These are phyloP conservation scores for Gossypium raimondii DNA, from an alignment of 345 rosid genomes.

Conservation along the genomic window DNA sequence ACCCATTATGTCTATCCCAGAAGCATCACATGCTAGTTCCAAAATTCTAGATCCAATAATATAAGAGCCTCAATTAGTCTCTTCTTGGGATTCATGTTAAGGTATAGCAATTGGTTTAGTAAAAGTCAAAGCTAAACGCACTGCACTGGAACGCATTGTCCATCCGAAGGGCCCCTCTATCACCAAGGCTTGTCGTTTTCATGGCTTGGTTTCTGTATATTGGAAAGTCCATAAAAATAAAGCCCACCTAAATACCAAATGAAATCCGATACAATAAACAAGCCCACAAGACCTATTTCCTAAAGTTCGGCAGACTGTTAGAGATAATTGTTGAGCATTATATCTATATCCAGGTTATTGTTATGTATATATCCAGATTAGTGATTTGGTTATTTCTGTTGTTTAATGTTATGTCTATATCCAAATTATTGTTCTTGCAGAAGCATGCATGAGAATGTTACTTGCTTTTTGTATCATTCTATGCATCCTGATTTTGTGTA, in stretches of 20 bases:
- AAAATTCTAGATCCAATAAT: not conserved
- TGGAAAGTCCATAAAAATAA: not conserved
- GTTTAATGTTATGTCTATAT: not conserved
- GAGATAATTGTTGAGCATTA: not conserved
- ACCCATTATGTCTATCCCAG: not conserved
- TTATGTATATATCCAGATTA: not conserved
- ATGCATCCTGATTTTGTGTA: not conserved
- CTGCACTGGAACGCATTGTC: too few relatives aligned
- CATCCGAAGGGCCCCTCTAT: too few relatives aligned
- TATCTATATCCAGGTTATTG: not conserved
- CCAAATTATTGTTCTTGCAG: conserved; percentile 1
- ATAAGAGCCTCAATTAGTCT: not conserved
- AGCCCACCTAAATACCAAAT: not conserved
- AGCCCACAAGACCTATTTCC: not conserved
- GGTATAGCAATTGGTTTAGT: too few relatives aligned
- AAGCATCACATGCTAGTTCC: not conserved
- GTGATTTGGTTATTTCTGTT: not conserved
- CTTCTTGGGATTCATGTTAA: not conserved
- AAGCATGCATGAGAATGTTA: not conserved
- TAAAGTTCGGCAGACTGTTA: not conserved
- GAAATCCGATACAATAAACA: not conserved
- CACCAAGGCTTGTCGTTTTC: not conserved
- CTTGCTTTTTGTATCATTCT: not conserved
- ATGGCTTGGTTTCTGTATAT: not conserved
- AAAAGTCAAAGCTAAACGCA: too few relatives aligned